Evolutionary conservation across 225 moss, liverwort and hornwort species (phyloP), one percentile per base, ranked within the genome.

Genomic region (Straminergon stramineum): DNA sequence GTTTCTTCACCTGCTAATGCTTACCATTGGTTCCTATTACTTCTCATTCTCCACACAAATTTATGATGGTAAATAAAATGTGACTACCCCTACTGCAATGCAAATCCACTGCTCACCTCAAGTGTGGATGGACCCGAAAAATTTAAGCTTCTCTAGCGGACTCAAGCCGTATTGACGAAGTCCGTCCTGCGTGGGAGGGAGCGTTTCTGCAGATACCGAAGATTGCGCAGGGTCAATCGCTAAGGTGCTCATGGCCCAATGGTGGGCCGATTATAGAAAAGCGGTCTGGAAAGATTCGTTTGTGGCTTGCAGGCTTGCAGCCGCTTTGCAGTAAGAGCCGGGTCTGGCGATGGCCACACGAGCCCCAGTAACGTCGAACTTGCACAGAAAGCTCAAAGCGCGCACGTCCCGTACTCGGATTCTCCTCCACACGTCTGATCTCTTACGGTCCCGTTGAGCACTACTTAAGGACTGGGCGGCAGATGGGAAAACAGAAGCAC

Each of bases 391-490:
- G 65, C 63, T 60, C 85, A 5, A 43, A 30, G 57, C 53, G 79
- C 58, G 21, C 53, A 83, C 58, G 21, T 45, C 43, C 53, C 53
- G 79, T 64, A 22, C 64, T 41, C 35, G 24, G 20, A 12, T 26
- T 81, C 82, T 64, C 88, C 35, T 53, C 77, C 78, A 41, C 87
- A 39, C 62, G 27, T 80, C 62, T 43, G 79, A 57, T 57, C 32
- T 15, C 70, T 85, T 69, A 48, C 70, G 57, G 60, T 15, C 24
- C 68, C 81, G 23, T 62, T 3, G 48, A 69, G 62, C 76, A 82
- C 65, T 93, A 91, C 91, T 82, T 85, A 88, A 91, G 65, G 81
- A 39, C 63, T 11, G 66, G 55, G 21, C 45, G 82, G 85, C 75
- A 69, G 51, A 27, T 68, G 13, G 14, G 23, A 17, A 30, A 27